These are phyloP conservation scores for Umbelopsis ramanniana DNA, from an alignment of 192 early-diverging fungal genomes.

Conservation along the genomic window DNA sequence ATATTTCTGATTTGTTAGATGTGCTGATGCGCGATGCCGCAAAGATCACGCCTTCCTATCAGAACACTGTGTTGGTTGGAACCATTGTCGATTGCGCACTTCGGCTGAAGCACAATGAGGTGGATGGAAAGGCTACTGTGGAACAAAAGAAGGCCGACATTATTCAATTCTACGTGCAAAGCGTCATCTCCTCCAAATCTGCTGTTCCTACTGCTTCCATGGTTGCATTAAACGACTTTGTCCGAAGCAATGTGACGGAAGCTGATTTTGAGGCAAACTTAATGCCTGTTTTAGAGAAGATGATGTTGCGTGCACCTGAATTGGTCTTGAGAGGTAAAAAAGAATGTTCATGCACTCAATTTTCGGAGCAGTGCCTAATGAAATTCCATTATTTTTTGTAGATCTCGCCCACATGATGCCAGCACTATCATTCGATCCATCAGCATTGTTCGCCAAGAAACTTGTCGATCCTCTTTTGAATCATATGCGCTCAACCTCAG, in stretches of 20 bases:
- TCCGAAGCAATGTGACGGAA: constrained; percentile 57
- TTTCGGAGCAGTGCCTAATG: too few relatives aligned
- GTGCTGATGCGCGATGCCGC: constrained; percentile 45
- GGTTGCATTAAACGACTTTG: constrained; percentile 63
- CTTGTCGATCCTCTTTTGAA: constrained; percentile 68
- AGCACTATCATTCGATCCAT: constrained; percentile 64
- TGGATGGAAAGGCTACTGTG: constrained; percentile 40
- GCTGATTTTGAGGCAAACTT: constrained; percentile 61
- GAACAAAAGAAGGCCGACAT: constrained; percentile 49
- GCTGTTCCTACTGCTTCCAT: constrained; percentile 47
- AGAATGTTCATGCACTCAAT: neutral
- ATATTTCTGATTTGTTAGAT: constrained; percentile 57
- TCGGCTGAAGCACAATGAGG: constrained; percentile 46
- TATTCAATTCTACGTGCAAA: constrained; percentile 63
- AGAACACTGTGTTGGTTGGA: constrained; percentile 63
- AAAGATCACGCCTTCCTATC: constrained; percentile 48
- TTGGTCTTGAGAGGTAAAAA: constrained; percentile 63
- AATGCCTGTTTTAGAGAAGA: constrained; percentile 66
- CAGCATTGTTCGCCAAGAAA: constrained; percentile 59
- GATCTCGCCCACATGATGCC: constrained; percentile 57
- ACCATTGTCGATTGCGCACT: constrained; percentile 61
- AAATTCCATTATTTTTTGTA: constrained; percentile 27
- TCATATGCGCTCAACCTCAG: constrained; percentile 70
- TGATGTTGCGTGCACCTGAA: constrained; percentile 88
- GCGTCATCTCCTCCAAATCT: constrained; percentile 57